Conservation (phyloP, 2,329 filamentous ascomycete genomes). For the Sclerotinia sclerotiorum region DNA sequence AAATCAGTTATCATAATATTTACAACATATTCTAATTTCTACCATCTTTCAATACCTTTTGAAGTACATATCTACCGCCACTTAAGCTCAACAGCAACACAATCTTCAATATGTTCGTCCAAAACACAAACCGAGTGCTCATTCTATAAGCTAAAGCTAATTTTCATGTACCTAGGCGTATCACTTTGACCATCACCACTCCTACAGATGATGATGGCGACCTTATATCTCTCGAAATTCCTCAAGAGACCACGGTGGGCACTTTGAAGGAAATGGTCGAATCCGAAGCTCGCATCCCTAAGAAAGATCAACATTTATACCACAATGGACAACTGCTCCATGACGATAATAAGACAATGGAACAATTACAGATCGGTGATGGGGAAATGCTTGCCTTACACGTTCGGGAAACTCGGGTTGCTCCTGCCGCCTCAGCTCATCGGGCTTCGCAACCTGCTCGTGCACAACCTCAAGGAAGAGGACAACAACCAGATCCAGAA, state of each 20-base stretch:
- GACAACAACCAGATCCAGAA: conserved; percentile 66
- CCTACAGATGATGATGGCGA: conserved; percentile 63
- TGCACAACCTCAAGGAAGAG: conserved; percentile 40
- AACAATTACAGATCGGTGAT: conserved; percentile 76
- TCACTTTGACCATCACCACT: conserved; percentile 82
- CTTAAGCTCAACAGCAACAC: not conserved
- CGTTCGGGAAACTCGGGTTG: conserved; percentile 60
- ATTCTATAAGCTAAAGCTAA: conserved; percentile 17
- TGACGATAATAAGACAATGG: conserved; percentile 77
- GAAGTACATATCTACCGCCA: not conserved
- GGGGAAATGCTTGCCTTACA: conserved; percentile 92
- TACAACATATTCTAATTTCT: not conserved
- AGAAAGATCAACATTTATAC: conserved; percentile 77
- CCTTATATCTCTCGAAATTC: conserved; percentile 79
- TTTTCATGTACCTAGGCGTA: conserved; percentile 59
- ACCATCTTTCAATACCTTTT: not conserved
- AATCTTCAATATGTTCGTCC: conserved; percentile 18
- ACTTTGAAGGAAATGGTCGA: conserved; percentile 87
- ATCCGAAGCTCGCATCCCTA: conserved; percentile 74
- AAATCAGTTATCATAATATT: not conserved
- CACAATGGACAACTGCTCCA: conserved; percentile 81
- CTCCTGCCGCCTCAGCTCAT: conserved; percentile 43
- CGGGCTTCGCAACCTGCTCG: conserved; percentile 35
- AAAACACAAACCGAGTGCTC: not conserved
- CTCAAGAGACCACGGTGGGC: conserved; percentile 76